Base-by-base conservation (phyloP, 139 green algal species). In the Chlamydomonas schloesseri region DNA sequence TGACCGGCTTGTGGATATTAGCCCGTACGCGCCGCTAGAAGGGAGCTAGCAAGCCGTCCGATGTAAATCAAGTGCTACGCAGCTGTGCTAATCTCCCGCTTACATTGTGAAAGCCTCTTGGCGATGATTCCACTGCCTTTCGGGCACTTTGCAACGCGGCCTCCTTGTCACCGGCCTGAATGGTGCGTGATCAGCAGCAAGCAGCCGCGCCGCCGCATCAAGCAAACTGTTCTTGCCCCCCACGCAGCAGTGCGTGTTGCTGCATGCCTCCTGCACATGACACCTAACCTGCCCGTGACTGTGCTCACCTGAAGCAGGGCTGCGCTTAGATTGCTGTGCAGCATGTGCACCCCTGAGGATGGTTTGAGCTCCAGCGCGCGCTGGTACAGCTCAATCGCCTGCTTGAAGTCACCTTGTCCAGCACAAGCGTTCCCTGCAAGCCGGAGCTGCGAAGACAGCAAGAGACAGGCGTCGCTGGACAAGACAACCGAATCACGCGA, bases 251-350 rank as follows among this genome's bases (percentile, higher is more conserved):
- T 57, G 50, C 14, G 50, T 14, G 14, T 57, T 11, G 11, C 50
- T n/a, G n/a, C n/a, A n/a, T n/a, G n/a, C n/a, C n/a, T n/a, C n/a
- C n/a, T n/a, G n/a, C n/a, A n/a, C n/a, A n/a, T n/a, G n/a, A n/a
- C n/a, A n/a, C n/a, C n/a, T n/a, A n/a, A n/a, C n/a, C n/a, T n/a
- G n/a, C n/a, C n/a, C n/a, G n/a, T n/a, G n/a, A 2, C 55, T 4
- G 20, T 23, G 8, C 55, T 15, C 26, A 57, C 75, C 60, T 83
- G 77, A 8, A 83, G 62, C 4, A 64, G 24, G 15, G 89, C 87
- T 3, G 84, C 93, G 28, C 79, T 89, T 13, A 92, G 87, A 83
- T 96, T 96, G 75, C 79, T 88, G 73, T 92, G 83, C 71, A 96
- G 74, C 87, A 96, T 58, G 87, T 96, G 90, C 24, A 34, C 5